These are phyloP conservation scores for Microbotryomycetes sp. DNA, from an alignment of 1,284 basidiomycete genomes.

Conservation along the genomic window DNA sequence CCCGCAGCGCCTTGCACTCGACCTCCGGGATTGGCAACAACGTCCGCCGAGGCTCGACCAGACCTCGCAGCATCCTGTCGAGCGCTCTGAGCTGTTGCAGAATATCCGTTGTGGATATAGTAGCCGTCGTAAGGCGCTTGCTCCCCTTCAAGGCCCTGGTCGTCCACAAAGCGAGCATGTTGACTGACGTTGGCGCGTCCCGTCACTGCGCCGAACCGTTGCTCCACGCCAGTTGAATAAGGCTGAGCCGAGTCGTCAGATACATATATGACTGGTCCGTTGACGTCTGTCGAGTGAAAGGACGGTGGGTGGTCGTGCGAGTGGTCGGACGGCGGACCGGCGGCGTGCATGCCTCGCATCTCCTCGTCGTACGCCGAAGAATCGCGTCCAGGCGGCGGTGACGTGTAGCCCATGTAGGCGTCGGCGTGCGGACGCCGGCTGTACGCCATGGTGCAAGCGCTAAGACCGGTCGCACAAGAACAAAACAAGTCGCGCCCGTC, in stretches of 20 bases:
- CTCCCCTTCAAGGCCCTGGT: neutral
- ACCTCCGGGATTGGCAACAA: neutral
- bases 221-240: neutral
- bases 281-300: conserved; percentile 4
- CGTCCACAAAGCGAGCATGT: neutral
- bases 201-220: neutral
- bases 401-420: neutral
- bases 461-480: too few relatives aligned
- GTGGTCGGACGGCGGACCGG: neutral
- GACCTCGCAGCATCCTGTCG: neutral
- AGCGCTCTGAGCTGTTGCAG: neutral
- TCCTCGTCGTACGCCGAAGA: neutral
- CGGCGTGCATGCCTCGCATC: neutral
- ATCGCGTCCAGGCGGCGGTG: neutral
- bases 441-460: too few relatives aligned
- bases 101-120: neutral
- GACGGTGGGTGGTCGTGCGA: neutral
- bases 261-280: neutral
- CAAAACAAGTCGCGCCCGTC: too few relatives aligned
- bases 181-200: neutral
- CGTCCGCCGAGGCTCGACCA: neutral
- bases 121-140: neutral
- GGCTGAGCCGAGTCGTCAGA: neutral
- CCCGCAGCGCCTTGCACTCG: neutral
- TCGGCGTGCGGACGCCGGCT: neutral